Evolutionary conservation across 495 filamentous ascomycete genomes (phyloP).

Genomic region (Tuber aestivum): DNA sequence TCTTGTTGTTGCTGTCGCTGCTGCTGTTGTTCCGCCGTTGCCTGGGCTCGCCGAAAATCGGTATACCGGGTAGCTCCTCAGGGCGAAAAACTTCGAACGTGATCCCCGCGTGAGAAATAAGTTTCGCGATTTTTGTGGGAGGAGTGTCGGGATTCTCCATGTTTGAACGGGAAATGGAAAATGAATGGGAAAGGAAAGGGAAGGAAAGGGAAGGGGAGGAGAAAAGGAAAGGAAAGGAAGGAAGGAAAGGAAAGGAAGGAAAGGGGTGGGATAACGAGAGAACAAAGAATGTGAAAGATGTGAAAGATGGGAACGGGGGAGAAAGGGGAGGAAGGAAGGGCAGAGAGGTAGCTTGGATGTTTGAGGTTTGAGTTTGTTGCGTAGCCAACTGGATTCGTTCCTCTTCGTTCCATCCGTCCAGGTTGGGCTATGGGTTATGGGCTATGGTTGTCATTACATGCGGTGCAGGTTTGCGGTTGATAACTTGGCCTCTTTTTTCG

Average conservation of each 20-base stretch:
- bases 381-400: background rate
- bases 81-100: conserved; percentile 28
- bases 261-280: background rate
- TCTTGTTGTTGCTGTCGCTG: conserved; percentile 11
- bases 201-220: background rate
- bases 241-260: background rate
- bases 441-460: background rate
- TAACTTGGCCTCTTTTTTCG: background rate
- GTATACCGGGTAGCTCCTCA: conserved; percentile 23
- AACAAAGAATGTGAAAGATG: too few relatives aligned
- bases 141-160: background rate
- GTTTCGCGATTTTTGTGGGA: background rate
- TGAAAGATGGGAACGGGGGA: too few relatives aligned
- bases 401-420: background rate
- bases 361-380: background rate
- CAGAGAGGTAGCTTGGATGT: background rate
- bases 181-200: background rate
- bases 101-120: conserved; percentile 13
- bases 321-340: background rate
- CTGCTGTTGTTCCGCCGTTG: background rate
- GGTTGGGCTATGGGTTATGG: background rate
- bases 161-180: background rate
- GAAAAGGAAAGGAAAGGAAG: background rate
- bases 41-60: conserved; percentile 28
- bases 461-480: background rate